Evolutionary conservation across 768 basidiomycete genomes (phyloP).

Genomic region (Leccinum aurantiacum): DNA sequence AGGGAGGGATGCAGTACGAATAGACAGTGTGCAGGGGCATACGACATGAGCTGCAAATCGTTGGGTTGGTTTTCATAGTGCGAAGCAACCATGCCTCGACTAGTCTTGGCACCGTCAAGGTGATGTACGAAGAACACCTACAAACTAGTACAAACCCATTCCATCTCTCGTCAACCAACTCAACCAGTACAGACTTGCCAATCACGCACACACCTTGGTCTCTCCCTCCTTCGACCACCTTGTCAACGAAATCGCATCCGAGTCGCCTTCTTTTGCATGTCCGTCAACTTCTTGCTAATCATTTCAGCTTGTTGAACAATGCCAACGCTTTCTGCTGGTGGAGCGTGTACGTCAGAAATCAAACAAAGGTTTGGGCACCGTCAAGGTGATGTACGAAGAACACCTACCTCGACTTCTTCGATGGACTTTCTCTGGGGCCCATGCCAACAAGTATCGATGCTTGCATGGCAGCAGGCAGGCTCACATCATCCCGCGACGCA

Average conservation of each 20-base stretch:
- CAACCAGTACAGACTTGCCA: too few relatives aligned
- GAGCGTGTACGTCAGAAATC: constrained; percentile 4
- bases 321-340: constrained; percentile 72
- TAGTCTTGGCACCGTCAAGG: background rate
- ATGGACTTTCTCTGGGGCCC: constrained; percentile 83
- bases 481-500: constrained; percentile 66
- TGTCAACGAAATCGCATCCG: constrained; percentile 68
- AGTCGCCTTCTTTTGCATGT: constrained; percentile 73
- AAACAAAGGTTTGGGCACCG: background rate
- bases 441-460: constrained; percentile 87
- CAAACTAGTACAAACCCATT: constrained; percentile 23
- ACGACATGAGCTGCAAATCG: constrained; percentile 92
- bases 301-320: constrained; percentile 86
- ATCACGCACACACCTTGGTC: too few relatives aligned
- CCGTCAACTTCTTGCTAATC: constrained; percentile 69
- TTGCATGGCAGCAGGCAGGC: constrained; percentile 77
- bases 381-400: background rate
- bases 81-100: constrained; percentile 59
- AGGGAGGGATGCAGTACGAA: constrained; percentile 95
- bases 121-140: constrained; percentile 30
- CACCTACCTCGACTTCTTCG: constrained; percentile 81
- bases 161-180: too few relatives aligned
- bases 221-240: constrained; percentile 86
- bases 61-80: constrained; percentile 99
- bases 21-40: constrained; percentile 95